Conservation (phyloP, 2,329 filamentous ascomycete species). For the Calonectria multiphialidica region DNA sequence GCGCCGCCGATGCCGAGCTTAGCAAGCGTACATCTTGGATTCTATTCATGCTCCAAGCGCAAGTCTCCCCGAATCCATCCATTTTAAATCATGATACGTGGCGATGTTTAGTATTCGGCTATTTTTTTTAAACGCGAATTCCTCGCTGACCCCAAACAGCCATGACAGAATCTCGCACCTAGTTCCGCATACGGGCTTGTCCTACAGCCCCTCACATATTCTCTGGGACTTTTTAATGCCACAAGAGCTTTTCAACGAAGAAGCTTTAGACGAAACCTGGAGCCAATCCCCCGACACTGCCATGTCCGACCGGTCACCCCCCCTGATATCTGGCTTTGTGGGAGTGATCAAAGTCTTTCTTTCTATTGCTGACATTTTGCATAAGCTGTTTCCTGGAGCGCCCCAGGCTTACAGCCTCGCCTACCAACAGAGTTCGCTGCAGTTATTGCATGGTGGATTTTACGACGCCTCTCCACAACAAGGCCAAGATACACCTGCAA, state of each 20-base stretch:
- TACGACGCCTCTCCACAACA: neutral
- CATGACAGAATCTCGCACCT: neutral
- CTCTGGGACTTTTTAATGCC: neutral
- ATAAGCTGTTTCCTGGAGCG: neutral
- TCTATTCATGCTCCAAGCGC: neutral
- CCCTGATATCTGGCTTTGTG: neutral
- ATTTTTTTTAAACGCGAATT: neutral
- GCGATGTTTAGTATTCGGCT: too few species aligned
- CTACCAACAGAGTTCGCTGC: neutral
- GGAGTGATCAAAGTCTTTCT: neutral
- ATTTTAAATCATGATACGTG: neutral
- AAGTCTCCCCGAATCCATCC: neutral
- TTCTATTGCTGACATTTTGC: neutral
- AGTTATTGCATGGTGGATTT: neutral
- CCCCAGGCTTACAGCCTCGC: neutral
- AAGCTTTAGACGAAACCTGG: neutral
- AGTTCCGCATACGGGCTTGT: neutral
- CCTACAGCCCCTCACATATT: neutral
- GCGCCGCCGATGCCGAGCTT: neutral
- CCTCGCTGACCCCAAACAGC: neutral
- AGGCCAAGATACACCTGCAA: neutral
- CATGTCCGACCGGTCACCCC: neutral
- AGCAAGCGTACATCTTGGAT: neutral
- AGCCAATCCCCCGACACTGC: neutral
- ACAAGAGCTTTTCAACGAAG: neutral